Conservation (phyloP, 495 filamentous ascomycete genomes). For the Pseudoneurospora amorphoporcata region DNA sequence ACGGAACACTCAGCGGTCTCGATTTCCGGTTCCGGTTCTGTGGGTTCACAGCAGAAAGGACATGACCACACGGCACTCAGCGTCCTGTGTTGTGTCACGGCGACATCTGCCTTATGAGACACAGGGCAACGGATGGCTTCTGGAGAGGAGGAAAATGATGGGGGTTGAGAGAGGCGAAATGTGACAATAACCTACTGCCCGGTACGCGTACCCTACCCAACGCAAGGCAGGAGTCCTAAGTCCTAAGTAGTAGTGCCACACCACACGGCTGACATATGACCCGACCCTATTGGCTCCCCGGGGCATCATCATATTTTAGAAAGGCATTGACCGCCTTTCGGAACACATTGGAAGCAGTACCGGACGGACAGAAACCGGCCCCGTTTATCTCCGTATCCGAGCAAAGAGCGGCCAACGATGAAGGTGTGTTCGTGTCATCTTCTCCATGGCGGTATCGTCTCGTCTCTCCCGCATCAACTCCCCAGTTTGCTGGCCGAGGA, state of each 20-base stretch:
- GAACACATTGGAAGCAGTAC: not conserved
- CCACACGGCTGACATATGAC: not conserved
- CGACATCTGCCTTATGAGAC: not conserved
- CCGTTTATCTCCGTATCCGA: not conserved
- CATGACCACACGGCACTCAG: not conserved
- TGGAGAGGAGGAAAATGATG: not conserved
- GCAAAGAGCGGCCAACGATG: not conserved
- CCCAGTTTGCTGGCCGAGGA: not conserved
- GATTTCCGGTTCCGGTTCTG: not conserved
- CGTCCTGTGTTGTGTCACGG: not conserved
- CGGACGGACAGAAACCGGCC: not conserved
- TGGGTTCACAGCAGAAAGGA: not conserved
- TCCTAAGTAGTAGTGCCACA: not conserved
- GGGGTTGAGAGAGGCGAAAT: not conserved
- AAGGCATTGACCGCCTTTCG: not conserved
- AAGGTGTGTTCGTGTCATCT: not conserved
- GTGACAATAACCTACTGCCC: not conserved
- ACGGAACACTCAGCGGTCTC: not conserved
- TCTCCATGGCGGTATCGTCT: not conserved
- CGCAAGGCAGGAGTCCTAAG: not conserved
- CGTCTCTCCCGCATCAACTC: not conserved
- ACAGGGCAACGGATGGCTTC: not conserved
- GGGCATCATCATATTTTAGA: not conserved
- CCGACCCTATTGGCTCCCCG: not conserved
- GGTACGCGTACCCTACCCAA: not conserved